Percentiles rank a stretch among this genome's conserved stretches.
These are phyloP conservation scores for Trematosphaeria pertusa DNA, from an alignment of 2,329 filamentous ascomycete species.

Conservation along the genomic window DNA sequence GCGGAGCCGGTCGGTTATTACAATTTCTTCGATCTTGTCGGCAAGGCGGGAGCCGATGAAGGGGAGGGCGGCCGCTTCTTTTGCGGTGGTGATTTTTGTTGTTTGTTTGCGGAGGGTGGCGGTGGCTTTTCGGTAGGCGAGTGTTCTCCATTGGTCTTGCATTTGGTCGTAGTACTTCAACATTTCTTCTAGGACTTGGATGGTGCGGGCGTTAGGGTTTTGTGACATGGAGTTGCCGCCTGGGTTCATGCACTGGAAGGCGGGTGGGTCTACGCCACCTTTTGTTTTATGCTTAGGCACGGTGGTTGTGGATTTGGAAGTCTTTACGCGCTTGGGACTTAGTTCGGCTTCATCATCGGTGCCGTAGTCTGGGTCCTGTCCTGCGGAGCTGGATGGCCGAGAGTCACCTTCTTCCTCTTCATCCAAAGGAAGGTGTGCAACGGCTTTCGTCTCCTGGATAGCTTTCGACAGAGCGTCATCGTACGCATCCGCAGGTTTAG, in stretches of 20 bases:
- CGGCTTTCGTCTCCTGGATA: slow-evolving; percentile 68
- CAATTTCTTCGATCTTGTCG: slow-evolving; percentile 89
- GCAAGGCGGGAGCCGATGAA: slow-evolving; percentile 77
- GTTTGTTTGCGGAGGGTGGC: slow-evolving; percentile 72
- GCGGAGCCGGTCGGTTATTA: slow-evolving; percentile 72
- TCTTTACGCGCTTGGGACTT: slow-evolving; percentile 16
- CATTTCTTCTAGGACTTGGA: slow-evolving; percentile 80
- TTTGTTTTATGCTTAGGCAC: slow-evolving; percentile 19
- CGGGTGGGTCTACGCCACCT: slow-evolving; percentile 43
- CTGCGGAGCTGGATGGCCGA: slow-evolving; percentile 33
- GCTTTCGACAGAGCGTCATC: slow-evolving; percentile 68
- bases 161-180: slow-evolving; percentile 75
- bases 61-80: slow-evolving; percentile 72
- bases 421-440: slow-evolving; percentile 62
- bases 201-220: slow-evolving; percentile 78
- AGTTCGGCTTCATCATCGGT: slow-evolving; percentile 34
- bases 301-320: slow-evolving; percentile 11
- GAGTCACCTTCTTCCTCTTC: slow-evolving; percentile 45
- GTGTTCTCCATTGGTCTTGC: slow-evolving; percentile 78
- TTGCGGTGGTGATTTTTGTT: slow-evolving; percentile 68
- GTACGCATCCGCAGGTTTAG: slow-evolving; percentile 10
- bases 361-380: slow-evolving; percentile 25
- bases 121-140: slow-evolving; percentile 80
- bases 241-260: slow-evolving; percentile 67
- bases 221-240: slow-evolving; percentile 53